Evolutionary conservation across 2,329 filamentous ascomycete species (phyloP).

Genomic region (Podosphaera aphanis): DNA sequence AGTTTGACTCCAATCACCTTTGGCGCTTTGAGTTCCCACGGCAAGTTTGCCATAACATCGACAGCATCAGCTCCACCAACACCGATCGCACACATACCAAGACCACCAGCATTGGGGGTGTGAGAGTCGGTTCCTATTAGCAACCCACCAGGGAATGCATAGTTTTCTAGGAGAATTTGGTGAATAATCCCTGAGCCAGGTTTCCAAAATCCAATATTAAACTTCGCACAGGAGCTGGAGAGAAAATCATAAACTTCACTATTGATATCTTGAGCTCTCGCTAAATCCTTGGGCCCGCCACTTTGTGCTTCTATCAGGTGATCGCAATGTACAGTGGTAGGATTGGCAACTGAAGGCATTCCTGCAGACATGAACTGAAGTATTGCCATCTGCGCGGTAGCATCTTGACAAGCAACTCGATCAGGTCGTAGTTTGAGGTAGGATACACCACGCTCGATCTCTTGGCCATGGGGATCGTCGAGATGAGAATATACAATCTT

Average conservation of each 20-base stretch:
- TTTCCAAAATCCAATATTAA: conserved; percentile 99
- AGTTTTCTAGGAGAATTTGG: conserved; percentile 96
- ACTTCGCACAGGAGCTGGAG: conserved; percentile 82
- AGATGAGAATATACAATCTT: conserved; percentile 98
- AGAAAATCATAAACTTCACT: conserved; percentile 99
- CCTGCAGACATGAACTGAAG: conserved; percentile 99
- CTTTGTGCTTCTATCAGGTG: conserved; percentile 97
- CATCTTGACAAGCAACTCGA: conserved; percentile 97
- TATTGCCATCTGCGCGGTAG: conserved; percentile 98
- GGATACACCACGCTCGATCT: conserved; percentile 83
- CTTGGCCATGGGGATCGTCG: conserved; percentile 86
- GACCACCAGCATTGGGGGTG: conserved; percentile 89
- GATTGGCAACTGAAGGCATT: conserved; percentile 86
- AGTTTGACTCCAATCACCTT: conserved; percentile 71
- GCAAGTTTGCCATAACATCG: conserved; percentile 83
- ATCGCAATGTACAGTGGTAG: conserved; percentile 91
- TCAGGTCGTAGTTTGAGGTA: conserved; percentile 95
- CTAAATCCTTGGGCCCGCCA: conserved; percentile 83
- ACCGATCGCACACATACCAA: conserved; percentile 86
- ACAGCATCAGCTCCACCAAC: conserved; percentile 94
- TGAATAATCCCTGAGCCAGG: conserved; percentile 98
- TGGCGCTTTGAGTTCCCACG: conserved; percentile 93
- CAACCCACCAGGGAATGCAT: conserved; percentile 94
- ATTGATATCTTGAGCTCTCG: conserved; percentile 77
- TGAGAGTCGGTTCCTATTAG: conserved; percentile 96